Evolutionary conservation across 306 rosid genomes (phyloP), one percentile per base, ranked within the genome.

Genomic region (Fragaria iinumae): DNA sequence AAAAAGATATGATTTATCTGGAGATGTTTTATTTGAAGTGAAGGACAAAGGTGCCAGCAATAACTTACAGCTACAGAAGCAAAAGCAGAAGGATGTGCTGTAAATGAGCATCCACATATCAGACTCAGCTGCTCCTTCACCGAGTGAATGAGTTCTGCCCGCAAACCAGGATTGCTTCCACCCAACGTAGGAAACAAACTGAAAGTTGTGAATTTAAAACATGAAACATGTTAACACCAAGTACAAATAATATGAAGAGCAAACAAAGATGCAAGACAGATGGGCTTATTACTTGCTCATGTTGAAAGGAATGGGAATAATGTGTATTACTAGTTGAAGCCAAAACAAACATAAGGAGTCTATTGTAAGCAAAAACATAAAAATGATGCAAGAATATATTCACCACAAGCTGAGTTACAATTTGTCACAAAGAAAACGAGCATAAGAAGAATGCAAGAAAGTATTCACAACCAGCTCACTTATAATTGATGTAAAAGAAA

Each of bases 161-260:
- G 90, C 82, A 89, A 47, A 38, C 99, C 98, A 13, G 99, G 99
- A 83, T 91, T 92, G 89, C 91, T 96, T 92, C 97, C 99, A 36
- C 99, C 99, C 81, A 96, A 53, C 39, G 99, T 92, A 71, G 98
- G 97, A 69, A 88, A 89, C 73, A 92, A 77, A 85, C 98, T 96
- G 89, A 77, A 76, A 78, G 72, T 71, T 48, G 48, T 29, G 47
- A 59, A 45, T 52, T 36, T 18, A 8, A 71, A 32, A 70, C 59
- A 77, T 77, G 48, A 71, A 72, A 7, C 8, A 82, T 29, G 56
- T 71, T 48, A 85, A 78, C 60, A 66, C 41, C 75, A 62, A 11
- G 16, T 18, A 47, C 29, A 69, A 80, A 20, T 41, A 32, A 70
- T 78, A 36, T 11, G 12, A 80, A 80, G 9, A 2, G 68, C 66